phyloP scores from a whole-genome alignment of 176 grass and related monocot species.

The Pontederia crassipes region DNA sequence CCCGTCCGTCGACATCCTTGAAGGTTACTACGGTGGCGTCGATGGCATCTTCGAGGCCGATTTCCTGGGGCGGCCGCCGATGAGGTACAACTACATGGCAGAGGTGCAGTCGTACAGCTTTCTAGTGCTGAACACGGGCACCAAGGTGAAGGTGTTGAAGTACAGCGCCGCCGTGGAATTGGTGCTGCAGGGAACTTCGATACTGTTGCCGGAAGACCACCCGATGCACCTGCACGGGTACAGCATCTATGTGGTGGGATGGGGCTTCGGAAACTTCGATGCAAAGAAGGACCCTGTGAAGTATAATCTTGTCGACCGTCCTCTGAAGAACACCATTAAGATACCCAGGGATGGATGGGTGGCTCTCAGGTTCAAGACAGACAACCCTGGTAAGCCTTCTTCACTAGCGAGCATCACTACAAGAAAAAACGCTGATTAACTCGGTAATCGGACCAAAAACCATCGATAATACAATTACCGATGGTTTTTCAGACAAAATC shows the following conservation, averaged over 20 bases:
- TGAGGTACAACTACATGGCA: constrained; percentile 34
- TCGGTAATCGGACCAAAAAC: too few relatives aligned
- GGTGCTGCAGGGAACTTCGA: constrained; percentile 9
- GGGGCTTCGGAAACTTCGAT: constrained; percentile 1
- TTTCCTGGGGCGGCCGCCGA: constrained; percentile 42
- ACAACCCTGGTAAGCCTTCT: constrained; percentile 15
- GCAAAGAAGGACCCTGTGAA: background rate
- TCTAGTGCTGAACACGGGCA: constrained; percentile 2
- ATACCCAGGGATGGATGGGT: constrained; percentile 14
- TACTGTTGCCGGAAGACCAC: constrained; percentile 5
- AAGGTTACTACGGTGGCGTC: constrained; percentile 3
- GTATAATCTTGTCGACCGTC: constrained; percentile 6
- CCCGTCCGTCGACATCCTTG: constrained; percentile 23
- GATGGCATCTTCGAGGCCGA: constrained; percentile 20
- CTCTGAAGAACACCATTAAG: constrained; percentile 7
- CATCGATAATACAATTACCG: too few relatives aligned
- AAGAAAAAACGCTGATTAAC: too few relatives aligned
- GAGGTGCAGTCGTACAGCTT: too few relatives aligned
- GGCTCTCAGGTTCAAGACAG: constrained; percentile 2
- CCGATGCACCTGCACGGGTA: constrained; percentile 17
- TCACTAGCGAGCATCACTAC: too few relatives aligned
- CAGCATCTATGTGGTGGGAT: constrained; percentile 15
- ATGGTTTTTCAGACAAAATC: too few relatives aligned
- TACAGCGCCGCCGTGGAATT: constrained; percentile 5
- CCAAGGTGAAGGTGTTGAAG: constrained; percentile 7